A percentile compares a stretch with the other conserved stretches of the same genome.
Evolutionary conservation across 2,329 filamentous ascomycete genomes (phyloP).

Genomic region (Penicillium hesseltinei): DNA sequence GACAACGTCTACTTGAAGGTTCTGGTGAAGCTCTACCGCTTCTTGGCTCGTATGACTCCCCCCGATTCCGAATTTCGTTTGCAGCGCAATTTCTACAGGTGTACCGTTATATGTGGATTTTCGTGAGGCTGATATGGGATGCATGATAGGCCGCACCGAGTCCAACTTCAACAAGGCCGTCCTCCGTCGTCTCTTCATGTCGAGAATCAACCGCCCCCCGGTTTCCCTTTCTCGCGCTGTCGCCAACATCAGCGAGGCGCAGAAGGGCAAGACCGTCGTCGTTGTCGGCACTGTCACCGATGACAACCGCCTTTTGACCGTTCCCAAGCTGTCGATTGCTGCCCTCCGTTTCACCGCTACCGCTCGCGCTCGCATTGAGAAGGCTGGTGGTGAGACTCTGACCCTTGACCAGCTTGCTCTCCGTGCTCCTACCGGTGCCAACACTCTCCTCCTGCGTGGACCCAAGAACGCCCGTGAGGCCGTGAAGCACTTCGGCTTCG

Average conservation of each 20-base stretch:
- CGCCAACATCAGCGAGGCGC: constrained; percentile 59
- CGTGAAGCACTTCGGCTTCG: constrained; percentile 98
- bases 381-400: constrained; percentile 90
- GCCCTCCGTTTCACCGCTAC: constrained; percentile 96
- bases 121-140: constrained; percentile 19
- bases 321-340: constrained; percentile 91
- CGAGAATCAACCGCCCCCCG: constrained; percentile 94
- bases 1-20: constrained; percentile 97
- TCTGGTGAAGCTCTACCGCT: constrained; percentile 97
- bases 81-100: constrained; percentile 10
- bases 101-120: constrained; percentile 1
- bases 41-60: constrained; percentile 72
- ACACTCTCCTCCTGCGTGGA: constrained; percentile 94
- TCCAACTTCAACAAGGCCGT: constrained; percentile 98
- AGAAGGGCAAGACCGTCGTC: constrained; percentile 75
- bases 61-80: constrained; percentile 11
- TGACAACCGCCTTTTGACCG: constrained; percentile 86
- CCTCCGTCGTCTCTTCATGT: constrained; percentile 96
- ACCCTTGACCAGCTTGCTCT: constrained; percentile 97
- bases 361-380: constrained; percentile 86
- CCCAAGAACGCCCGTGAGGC: constrained; percentile 98
- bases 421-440: constrained; percentile 89
- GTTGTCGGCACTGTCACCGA: constrained; percentile 95
- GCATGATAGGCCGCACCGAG: constrained; percentile 78
- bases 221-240: constrained; percentile 91